Percentiles rank a stretch among this genome's conserved stretches.
These are phyloP conservation scores for Colletotrichum incanum DNA, from an alignment of 2,329 filamentous ascomycete genomes.

Conservation along the genomic window DNA sequence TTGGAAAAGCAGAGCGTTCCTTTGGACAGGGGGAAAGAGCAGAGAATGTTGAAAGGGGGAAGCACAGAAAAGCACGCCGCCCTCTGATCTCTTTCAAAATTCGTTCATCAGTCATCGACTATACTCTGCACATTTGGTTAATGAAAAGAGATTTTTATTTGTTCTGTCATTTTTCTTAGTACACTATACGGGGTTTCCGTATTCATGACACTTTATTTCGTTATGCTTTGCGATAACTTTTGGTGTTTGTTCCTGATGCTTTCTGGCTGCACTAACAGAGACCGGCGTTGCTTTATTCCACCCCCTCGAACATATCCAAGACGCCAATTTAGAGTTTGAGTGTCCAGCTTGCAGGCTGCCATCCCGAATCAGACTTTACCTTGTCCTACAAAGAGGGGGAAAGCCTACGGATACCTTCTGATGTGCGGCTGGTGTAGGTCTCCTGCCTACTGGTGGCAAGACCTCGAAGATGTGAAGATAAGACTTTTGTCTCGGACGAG, in stretches of 20 bases:
- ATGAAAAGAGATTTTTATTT: no score
- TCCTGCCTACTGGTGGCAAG: no score
- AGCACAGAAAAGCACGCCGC: background rate
- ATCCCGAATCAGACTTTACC: no score
- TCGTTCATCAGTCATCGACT: background rate
- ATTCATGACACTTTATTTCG: no score
- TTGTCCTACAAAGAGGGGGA: no score
- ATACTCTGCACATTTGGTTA: no score
- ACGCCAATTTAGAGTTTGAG: background rate
- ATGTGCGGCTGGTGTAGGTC: no score
- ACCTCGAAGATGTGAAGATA: no score
- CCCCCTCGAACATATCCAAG: background rate
- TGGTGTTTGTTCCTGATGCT: background rate
- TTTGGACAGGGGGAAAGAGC: background rate
- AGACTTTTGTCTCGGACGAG: no score
- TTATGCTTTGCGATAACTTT: background rate
- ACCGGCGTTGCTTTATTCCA: background rate
- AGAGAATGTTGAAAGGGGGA: background rate
- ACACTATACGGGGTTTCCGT: no score
- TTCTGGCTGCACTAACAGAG: background rate
- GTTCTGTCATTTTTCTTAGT: no score
- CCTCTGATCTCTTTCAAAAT: background rate
- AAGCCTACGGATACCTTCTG: no score
- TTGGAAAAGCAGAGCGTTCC: background rate
- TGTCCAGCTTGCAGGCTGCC: background rate